Base-by-base conservation (phyloP, 495 filamentous ascomycete genomes). In the Aspergillus cavernicola region DNA sequence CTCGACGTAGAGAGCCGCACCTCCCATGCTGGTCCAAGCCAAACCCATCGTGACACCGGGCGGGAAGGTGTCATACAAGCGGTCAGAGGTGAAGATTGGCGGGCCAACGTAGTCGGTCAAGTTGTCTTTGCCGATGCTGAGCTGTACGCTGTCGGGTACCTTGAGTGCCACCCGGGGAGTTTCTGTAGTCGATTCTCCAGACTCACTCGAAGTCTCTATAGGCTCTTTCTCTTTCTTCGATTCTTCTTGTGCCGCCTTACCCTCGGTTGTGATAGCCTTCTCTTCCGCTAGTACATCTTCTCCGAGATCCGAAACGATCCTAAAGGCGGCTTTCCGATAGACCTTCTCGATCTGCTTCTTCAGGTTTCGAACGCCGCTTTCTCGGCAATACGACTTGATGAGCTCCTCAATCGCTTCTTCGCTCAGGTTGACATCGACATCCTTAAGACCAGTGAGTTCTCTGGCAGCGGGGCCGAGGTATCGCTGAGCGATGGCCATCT, bases 331-430 rank as follows among this genome's bases (percentile, higher is more conserved):
- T 72, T 99, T 99, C 36, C 95, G 87, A 70, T 96, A 99, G 5
- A 99, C 89, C 75, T 97, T 97, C 65, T 99, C 95, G 57, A 99
- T 99, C 65, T 97, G 92, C 76, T 99, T 97, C 79, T 99, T 99
- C 60, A 99, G 72, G 67, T 97, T 97, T 38, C 95, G 88, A 20
- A 99, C 95, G 57, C 95, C 95, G 41, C 88, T 92, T 68, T 99
- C 95, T 13, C 95, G 85, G 72, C 92, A 96, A 74, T 99, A 99
- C 11, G 87, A 95, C 69, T 97, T 97, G 79, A 97, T 99, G 50
- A 99, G 77, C 70, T 99, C 95, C 60, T 90, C 85, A 52, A 99
- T 95, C 3, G 91, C 95, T 23, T 86, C 83, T 58, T 90, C 80
- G 56, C 79, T 81, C 40, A 99, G 77, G n/a, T 74, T 74, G 28